These are phyloP conservation scores for Aeschynomene evenia DNA, from an alignment of 306 rosid genomes.

Conservation along the genomic window DNA sequence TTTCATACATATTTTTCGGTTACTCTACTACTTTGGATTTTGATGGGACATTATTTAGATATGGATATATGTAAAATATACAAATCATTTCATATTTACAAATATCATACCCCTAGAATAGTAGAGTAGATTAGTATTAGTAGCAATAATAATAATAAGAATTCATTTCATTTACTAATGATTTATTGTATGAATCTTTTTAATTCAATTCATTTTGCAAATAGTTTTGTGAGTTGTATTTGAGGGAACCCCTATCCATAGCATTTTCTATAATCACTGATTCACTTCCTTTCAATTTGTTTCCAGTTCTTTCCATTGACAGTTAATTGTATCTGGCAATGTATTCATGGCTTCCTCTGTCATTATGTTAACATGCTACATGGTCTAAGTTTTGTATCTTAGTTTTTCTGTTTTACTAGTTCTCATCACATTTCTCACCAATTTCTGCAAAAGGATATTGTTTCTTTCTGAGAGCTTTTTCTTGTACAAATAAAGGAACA, in stretches of 20 bases:
- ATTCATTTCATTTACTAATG: not conserved
- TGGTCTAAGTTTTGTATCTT: not conserved
- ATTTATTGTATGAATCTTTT: not conserved
- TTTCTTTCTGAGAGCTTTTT: not conserved
- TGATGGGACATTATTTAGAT: too few relatives aligned
- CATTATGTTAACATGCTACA: conserved; percentile 1
- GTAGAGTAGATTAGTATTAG: too few relatives aligned
- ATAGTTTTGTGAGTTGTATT: not conserved
- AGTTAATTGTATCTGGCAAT: not conserved
- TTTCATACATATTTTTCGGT: too few relatives aligned
- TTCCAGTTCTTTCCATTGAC: not conserved
- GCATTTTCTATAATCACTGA: not conserved
- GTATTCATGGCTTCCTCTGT: not conserved
- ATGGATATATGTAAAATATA: too few relatives aligned
- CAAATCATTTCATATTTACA: too few relatives aligned
- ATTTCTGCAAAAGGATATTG: not conserved
- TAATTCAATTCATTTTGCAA: not conserved
- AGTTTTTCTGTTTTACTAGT: not conserved
- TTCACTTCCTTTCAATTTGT: not conserved
- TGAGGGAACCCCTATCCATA: not conserved
- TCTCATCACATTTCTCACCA: not conserved
- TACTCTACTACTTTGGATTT: too few relatives aligned
- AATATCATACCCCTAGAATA: too few relatives aligned
- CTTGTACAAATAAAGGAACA: not conserved
- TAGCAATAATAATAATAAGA: too few relatives aligned